Conservation (phyloP, 129 eudicot species). For the Ambrosia trifida region DNA sequence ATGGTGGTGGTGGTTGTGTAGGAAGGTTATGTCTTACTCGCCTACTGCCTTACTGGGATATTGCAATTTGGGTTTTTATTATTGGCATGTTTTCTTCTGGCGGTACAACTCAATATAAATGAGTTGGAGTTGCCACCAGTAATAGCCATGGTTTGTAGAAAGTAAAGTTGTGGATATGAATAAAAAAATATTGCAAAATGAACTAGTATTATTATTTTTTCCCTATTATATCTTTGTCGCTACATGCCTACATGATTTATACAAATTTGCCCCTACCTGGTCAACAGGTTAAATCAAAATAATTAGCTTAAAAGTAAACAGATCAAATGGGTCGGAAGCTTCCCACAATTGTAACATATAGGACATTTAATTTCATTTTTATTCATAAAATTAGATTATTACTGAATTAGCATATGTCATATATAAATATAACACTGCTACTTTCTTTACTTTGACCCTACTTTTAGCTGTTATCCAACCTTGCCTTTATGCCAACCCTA, state of each 20-base stretch:
- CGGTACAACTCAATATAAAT: not conserved
- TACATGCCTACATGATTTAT: not conserved
- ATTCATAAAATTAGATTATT: not conserved
- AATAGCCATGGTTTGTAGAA: not conserved
- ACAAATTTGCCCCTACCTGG: not conserved
- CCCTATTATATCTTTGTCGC: not conserved
- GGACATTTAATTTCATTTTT: not conserved
- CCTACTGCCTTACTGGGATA: not conserved
- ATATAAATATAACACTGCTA: not conserved
- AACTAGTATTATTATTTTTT: not conserved
- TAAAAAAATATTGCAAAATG: not conserved
- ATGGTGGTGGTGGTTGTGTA: slow-evolving; percentile 9
- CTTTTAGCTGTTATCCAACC: not conserved
- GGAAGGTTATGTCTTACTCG: not conserved
- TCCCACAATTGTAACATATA: not conserved
- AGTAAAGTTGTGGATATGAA: not conserved
- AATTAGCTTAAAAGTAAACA: not conserved
- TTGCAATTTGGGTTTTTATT: not conserved
- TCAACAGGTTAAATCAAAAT: not conserved
- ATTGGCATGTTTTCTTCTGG: not conserved
- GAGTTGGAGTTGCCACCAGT: not conserved
- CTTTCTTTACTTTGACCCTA: not conserved
- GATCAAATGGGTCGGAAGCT: not conserved
- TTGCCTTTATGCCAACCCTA: slow-evolving; percentile 24
- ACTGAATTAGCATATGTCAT: not conserved